A percentile compares a stretch with the other conserved stretches of the same genome.
Conservation (phyloP, 2,329 filamentous ascomycete species). For the Aspergillus tanneri region DNA sequence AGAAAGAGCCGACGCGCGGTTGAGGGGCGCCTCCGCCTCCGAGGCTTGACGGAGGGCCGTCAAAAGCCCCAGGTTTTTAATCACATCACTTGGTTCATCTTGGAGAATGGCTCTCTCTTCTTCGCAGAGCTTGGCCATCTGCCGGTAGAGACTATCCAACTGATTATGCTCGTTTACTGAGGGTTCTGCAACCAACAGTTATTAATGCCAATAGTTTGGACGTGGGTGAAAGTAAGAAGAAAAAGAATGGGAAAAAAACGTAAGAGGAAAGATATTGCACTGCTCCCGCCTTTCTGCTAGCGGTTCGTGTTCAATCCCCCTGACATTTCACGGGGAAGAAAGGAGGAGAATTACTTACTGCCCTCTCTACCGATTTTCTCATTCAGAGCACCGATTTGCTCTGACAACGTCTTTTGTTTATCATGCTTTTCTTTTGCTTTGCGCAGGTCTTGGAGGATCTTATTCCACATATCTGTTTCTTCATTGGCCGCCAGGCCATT, state of each 20-base stretch:
- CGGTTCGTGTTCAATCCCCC: background rate
- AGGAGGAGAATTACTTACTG: conserved; percentile 35
- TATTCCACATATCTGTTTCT: conserved; percentile 48
- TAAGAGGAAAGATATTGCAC: too few species aligned
- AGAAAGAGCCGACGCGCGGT: conserved; percentile 37
- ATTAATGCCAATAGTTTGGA: conserved; percentile 8
- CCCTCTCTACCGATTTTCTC: conserved; percentile 46
- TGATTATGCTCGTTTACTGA: conserved; percentile 43
- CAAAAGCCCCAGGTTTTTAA: conserved; percentile 51
- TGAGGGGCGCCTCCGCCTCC: conserved; percentile 45
- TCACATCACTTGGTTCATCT: conserved; percentile 51
- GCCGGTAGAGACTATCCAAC: conserved; percentile 48
- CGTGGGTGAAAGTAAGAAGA: too few species aligned
- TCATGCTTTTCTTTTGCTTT: conserved; percentile 48
- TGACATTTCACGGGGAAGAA: background rate
- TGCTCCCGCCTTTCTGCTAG: too few species aligned
- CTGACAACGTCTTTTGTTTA: conserved; percentile 39
- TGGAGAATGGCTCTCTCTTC: conserved; percentile 49
- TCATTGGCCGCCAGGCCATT: conserved; percentile 46
- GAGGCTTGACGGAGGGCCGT: conserved; percentile 50
- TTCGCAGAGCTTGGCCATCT: conserved; percentile 48
- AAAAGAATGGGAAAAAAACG: too few species aligned
- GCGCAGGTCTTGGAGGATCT: conserved; percentile 43
- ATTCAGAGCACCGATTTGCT: conserved; percentile 43
- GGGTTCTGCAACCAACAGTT: conserved; percentile 29